phyloP scores from a whole-genome alignment of 495 filamentous ascomycete species.

The Lasiosphaeria miniovina region DNA sequence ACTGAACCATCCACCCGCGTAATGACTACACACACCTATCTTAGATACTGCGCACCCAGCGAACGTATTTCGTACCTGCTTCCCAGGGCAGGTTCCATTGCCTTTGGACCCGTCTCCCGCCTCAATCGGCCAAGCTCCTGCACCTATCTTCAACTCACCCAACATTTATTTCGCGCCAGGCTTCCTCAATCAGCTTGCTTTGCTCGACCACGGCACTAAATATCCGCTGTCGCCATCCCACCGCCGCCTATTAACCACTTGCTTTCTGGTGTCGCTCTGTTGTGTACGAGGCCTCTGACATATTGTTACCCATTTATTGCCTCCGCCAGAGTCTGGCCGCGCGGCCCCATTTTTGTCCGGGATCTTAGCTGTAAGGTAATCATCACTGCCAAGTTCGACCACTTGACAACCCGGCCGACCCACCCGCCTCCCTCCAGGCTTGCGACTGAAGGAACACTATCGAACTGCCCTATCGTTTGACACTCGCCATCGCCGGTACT shows the following conservation, averaged over 20 bases:
- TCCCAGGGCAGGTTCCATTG: neutral
- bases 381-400: neutral
- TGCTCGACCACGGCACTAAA: neutral
- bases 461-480: neutral
- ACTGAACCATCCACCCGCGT: too few species aligned
- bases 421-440: neutral
- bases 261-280: slow-evolving; percentile 1
- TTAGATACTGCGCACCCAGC: too few species aligned
- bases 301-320: neutral
- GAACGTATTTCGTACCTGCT: too few species aligned
- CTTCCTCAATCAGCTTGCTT: slow-evolving; percentile 1
- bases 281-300: neutral
- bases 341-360: slow-evolving; percentile 5
- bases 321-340: neutral
- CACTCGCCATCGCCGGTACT: slow-evolving; percentile 8
- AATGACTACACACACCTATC: too few species aligned
- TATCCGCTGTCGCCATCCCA: slow-evolving; percentile 1
- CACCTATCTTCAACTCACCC: slow-evolving; percentile 14
- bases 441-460: slow-evolving; percentile 3
- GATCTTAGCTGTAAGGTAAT: neutral
- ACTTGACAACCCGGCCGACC: neutral
- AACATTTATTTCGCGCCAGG: neutral
- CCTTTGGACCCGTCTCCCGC: neutral
- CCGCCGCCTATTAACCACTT: neutral
- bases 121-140: slow-evolving; percentile 6